Evolutionary conservation across 2,329 filamentous ascomycete species (phyloP), one percentile per base, ranked within the genome.

Genomic region (Fusarium pseudograminearum): DNA sequence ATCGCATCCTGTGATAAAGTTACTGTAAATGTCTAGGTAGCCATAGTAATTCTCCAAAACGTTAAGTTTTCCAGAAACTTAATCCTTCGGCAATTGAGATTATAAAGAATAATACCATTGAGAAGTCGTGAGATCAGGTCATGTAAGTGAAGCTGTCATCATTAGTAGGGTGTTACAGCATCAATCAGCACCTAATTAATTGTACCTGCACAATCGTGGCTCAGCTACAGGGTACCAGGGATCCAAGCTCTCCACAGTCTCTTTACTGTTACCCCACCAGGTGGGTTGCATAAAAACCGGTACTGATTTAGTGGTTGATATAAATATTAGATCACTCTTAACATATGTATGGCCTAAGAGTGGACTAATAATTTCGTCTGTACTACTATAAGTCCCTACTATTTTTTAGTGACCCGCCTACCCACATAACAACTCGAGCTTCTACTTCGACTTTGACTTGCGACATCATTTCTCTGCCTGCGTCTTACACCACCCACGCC

Each of bases 391-490:
- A n/a, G n/a, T n/a, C n/a, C n/a, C n/a, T n/a, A n/a, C n/a, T n/a
- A n/a, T n/a, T n/a, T n/a, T n/a, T n/a, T n/a, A n/a, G n/a, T n/a
- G n/a, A n/a, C n/a, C n/a, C n/a, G n/a, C n/a, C n/a, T n/a, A 26
- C 26, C 26, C 26, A 51, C 60, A 20, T 46, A 16, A 31, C 44
- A 67, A 38, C 59, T 30, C n/a, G 10, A 62, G 45, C 55, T 61
- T 46, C 30, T 24, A 40, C 34, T 57, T 46, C 30, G 28, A 44
- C 34, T 57, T 62, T 45, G 61, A 69, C 67, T 70, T 70, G 67
- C 67, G 67, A 70, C 67, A 63, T 53, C 67, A 45, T 51, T 41
- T 67, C 61, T 70, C 67, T 70, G 67, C 67, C 67, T 70, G 52
- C 46, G 41, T 55, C 61, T 53, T 36, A 62, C 57, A 46, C 26